These are phyloP conservation scores for Diversispora epigaea DNA, from an alignment of 192 early-diverging fungal genomes.

Conservation along the genomic window DNA sequence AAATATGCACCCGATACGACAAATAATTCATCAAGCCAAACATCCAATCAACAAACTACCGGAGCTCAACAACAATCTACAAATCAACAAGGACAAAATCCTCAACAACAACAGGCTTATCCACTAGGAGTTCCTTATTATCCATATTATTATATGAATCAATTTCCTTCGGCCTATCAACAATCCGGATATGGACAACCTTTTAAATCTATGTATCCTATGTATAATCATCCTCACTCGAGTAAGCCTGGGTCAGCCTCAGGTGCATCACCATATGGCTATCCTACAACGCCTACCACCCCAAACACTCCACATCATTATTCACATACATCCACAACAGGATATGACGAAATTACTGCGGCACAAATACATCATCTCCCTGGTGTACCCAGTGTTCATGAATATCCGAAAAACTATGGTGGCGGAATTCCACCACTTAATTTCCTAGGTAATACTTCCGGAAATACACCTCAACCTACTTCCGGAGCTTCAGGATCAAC, in stretches of 20 bases:
- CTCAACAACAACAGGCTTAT: constrained; percentile 59
- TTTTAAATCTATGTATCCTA: constrained; percentile 87
- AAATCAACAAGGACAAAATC: constrained; percentile 37
- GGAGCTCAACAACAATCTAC: constrained; percentile 49
- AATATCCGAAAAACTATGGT: constrained; percentile 47
- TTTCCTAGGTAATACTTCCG: constrained; percentile 33
- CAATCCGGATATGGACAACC: constrained; percentile 85
- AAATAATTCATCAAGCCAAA: constrained; percentile 35
- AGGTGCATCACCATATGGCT: constrained; percentile 43
- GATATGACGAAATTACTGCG: constrained; percentile 48
- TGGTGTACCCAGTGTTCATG: constrained; percentile 33
- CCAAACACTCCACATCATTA: constrained; percentile 44
- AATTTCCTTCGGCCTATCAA: constrained; percentile 80
- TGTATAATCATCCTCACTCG: constrained; percentile 61
- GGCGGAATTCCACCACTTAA: constrained; percentile 35
- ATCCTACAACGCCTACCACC: constrained; percentile 38
- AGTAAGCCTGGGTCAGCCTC: constrained; percentile 44
- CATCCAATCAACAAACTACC: constrained; percentile 39
- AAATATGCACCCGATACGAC: constrained; percentile 52
- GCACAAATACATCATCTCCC: constrained; percentile 33
- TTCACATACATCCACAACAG: constrained; percentile 28
- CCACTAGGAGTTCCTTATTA: constrained; percentile 72
- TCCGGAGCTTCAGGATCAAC: constrained; percentile 1
- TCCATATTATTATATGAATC: constrained; percentile 75
- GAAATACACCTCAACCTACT: constrained; percentile 10